phyloP scores from a whole-genome alignment of 352 stramenopile genomes.

The Phytopythium delawarense region DNA sequence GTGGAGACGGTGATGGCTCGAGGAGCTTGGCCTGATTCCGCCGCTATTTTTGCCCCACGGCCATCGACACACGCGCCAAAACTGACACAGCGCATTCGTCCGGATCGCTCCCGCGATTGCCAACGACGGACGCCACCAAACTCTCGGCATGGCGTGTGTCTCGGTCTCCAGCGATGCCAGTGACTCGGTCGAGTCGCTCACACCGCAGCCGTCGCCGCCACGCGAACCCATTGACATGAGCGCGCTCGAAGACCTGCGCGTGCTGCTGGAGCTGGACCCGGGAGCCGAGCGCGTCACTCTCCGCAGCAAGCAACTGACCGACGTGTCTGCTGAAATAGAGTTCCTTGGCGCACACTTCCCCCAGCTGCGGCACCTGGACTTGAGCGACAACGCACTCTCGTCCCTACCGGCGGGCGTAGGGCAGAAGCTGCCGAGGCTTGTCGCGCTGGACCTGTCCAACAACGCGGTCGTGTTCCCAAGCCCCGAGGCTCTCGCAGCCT shows the following conservation, averaged over 20 bases:
- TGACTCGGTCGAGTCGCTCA: background rate
- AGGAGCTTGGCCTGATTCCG: conserved; percentile 1
- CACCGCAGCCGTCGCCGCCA: background rate
- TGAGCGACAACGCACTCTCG: conserved; percentile 49
- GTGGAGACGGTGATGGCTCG: background rate
- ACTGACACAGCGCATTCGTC: background rate
- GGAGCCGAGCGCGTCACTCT: conserved; percentile 44
- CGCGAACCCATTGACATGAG: conserved; percentile 18
- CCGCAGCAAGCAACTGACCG: conserved; percentile 23
- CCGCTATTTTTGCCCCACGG: background rate
- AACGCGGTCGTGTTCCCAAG: conserved; percentile 39
- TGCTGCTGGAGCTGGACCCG: conserved; percentile 30
- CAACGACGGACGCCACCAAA: background rate
- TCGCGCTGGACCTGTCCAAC: conserved; percentile 52
- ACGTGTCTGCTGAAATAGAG: conserved; percentile 25
- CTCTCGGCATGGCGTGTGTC: background rate
- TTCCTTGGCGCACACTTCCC: conserved; percentile 45
- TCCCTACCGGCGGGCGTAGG: conserved; percentile 37
- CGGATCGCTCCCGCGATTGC: background rate
- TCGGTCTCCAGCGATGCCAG: background rate
- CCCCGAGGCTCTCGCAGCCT: conserved; percentile 32
- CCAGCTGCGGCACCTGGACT: conserved; percentile 44
- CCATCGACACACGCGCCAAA: background rate
- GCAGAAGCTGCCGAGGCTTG: conserved; percentile 33
- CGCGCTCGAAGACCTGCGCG: conserved; percentile 44